phyloP scores from a whole-genome alignment of 2,329 filamentous ascomycete species.

The Botrytis galanthina region DNA sequence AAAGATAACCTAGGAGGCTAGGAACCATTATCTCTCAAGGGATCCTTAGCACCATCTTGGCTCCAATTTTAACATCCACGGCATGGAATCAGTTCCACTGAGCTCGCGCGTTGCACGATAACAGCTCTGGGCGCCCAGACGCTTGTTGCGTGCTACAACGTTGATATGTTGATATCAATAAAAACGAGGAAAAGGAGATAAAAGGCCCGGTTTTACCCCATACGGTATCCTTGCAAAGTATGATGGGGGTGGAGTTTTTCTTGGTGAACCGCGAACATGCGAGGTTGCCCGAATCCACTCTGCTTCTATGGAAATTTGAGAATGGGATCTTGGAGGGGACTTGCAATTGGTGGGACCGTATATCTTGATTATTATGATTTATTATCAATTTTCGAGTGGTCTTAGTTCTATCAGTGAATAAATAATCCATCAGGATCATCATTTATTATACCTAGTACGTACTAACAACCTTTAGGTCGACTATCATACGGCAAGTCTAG shows the following conservation, averaged over 20 bases:
- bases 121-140: constrained; percentile 2
- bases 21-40: not conserved
- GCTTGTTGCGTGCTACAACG: not conserved
- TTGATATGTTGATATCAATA: constrained; percentile 1
- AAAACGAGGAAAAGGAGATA: not conserved
- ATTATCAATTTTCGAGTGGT: not conserved
- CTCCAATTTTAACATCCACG: not conserved
- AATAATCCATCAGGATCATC: not conserved
- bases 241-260: not conserved
- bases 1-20: not conserved
- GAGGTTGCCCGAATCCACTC: not conserved
- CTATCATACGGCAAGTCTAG: not conserved
- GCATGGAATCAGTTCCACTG: not conserved
- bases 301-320: not conserved
- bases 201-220: constrained; percentile 5
- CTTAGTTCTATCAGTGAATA: not conserved
- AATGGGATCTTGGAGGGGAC: not conserved
- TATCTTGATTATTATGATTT: constrained; percentile 8
- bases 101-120: constrained; percentile 1
- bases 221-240: not conserved
- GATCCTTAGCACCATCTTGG: not conserved
- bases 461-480: not conserved
- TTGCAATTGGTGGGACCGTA: not conserved
- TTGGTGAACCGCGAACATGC: not conserved
- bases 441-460: not conserved